These are phyloP conservation scores for Gardenia jasminoides DNA, from an alignment of 257 asterid species.

Conservation along the genomic window DNA sequence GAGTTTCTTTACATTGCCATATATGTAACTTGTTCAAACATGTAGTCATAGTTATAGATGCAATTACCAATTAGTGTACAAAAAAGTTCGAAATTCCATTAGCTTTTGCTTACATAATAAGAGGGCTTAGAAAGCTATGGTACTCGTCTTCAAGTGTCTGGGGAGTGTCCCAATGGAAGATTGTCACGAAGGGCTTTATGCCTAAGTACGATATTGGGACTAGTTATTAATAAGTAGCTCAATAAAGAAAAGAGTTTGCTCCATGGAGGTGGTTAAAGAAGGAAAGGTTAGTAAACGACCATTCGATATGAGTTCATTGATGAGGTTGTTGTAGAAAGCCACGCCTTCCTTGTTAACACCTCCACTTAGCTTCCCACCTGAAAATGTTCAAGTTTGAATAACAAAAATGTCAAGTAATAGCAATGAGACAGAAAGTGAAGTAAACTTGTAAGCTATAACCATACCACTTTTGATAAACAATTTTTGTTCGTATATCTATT, in stretches of 20 bases:
- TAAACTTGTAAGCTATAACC: too few species aligned
- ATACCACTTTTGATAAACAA: background rate
- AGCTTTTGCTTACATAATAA: conserved; percentile 4
- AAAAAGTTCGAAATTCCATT: background rate
- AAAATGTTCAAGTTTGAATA: background rate
- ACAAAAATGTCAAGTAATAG: background rate
- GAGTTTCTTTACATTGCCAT: too few species aligned
- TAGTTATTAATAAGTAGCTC: background rate
- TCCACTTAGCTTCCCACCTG: conserved; percentile 24
- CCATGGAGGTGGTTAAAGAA: too few species aligned
- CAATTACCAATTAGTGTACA: too few species aligned
- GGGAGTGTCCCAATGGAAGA: conserved; percentile 20
- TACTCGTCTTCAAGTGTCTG: conserved; percentile 13
- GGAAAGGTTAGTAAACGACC: background rate
- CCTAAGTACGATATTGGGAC: background rate
- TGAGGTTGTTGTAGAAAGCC: conserved; percentile 22
- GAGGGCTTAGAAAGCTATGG: conserved; percentile 10
- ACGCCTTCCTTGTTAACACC: conserved; percentile 21
- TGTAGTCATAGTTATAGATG: too few species aligned
- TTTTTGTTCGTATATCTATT: too few species aligned
- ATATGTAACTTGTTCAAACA: too few species aligned
- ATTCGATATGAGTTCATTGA: conserved; percentile 20
- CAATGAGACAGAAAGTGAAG: too few species aligned
- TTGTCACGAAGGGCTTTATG: conserved; percentile 16
- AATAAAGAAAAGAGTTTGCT: background rate